phyloP scores from a whole-genome alignment of 116 monocot genomes.

The Iris pallida region DNA sequence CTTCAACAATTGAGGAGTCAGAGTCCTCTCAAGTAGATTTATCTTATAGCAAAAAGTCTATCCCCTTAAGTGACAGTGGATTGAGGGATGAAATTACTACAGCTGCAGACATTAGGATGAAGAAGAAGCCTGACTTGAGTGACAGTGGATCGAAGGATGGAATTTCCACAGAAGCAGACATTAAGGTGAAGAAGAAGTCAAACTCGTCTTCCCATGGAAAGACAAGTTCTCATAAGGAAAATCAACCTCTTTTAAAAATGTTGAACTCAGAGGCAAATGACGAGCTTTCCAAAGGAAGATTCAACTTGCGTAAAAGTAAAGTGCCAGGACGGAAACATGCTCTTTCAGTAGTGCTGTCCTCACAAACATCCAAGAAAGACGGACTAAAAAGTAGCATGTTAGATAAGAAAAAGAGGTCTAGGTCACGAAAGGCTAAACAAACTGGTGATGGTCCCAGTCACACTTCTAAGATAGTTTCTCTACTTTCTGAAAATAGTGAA shows the following conservation, averaged over 20 bases:
- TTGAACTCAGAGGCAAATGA: conserved; percentile 14
- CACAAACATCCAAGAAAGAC: conserved; percentile 45
- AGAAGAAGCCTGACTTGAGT: conserved; percentile 13
- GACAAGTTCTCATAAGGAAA: conserved; percentile 22
- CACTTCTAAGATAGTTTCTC: conserved; percentile 24
- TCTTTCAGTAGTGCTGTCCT: conserved; percentile 4
- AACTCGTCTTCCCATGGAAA: conserved; percentile 15
- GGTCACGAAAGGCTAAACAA: conserved; percentile 30
- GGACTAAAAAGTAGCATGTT: conserved; percentile 19
- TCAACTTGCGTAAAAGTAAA: conserved; percentile 16
- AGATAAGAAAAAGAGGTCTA: conserved; percentile 33
- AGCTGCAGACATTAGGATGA: conserved; percentile 10
- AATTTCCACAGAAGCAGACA: conserved; percentile 2
- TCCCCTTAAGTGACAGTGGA: conserved; percentile 16
- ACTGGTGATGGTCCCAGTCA: conserved; percentile 17
- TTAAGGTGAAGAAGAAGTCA: conserved; percentile 18
- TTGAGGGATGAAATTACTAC: conserved; percentile 12
- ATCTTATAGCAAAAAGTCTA: conserved; percentile 32
- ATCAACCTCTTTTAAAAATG: conserved; percentile 18
- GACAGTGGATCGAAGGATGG: conserved; percentile 15
- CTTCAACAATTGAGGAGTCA: conserved; percentile 17
- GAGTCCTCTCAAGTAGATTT: conserved; percentile 21
- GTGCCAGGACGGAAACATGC: conserved; percentile 22
- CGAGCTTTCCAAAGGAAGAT: conserved; percentile 28
- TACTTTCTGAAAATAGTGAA: conserved; percentile 19